These are phyloP conservation scores for Papiliotrema fonsecae DNA, from an alignment of 1,284 basidiomycete genomes.

Conservation along the genomic window DNA sequence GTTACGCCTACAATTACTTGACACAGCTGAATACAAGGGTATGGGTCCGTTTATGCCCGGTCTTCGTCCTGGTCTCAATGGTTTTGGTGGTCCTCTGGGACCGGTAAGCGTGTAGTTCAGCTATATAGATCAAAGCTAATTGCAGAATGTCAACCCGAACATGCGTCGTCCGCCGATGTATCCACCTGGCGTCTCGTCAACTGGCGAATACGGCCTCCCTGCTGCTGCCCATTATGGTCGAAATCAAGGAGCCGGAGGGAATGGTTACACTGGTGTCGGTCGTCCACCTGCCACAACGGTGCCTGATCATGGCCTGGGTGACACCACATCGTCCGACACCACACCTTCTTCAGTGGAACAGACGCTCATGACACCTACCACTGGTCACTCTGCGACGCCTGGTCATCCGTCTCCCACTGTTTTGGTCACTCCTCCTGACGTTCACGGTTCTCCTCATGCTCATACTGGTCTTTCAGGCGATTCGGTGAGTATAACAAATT, in stretches of 20 bases:
- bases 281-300: conserved; percentile 2
- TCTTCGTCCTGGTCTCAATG: conserved; percentile 38
- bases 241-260: conserved; percentile 8
- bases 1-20: conserved; percentile 1
- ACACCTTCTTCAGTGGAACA: conserved; percentile 22
- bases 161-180: conserved; percentile 34
- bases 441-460: not conserved
- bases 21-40: conserved; percentile 19
- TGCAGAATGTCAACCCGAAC: conserved; percentile 33
- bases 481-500: not conserved
- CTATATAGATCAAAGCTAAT: not conserved
- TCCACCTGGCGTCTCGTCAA: conserved; percentile 33
- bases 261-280: conserved; percentile 11
- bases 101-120: conserved; percentile 19
- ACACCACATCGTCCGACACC: conserved; percentile 28
- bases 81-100: conserved; percentile 43
- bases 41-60: conserved; percentile 45
- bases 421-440: not conserved
- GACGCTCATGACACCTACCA: conserved; percentile 28
- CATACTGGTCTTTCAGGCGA: not conserved
- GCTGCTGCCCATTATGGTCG: conserved; percentile 32
- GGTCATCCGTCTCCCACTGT: conserved; percentile 1
- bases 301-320: conserved; percentile 32
- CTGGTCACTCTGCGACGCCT: conserved; percentile 1
- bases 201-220: conserved; percentile 38